A percentile compares a stretch with the other conserved stretches of the same genome.
Evolutionary conservation across 2,329 filamentous ascomycete species (phyloP).

Genomic region (Teratosphaeria gauchensis): DNA sequence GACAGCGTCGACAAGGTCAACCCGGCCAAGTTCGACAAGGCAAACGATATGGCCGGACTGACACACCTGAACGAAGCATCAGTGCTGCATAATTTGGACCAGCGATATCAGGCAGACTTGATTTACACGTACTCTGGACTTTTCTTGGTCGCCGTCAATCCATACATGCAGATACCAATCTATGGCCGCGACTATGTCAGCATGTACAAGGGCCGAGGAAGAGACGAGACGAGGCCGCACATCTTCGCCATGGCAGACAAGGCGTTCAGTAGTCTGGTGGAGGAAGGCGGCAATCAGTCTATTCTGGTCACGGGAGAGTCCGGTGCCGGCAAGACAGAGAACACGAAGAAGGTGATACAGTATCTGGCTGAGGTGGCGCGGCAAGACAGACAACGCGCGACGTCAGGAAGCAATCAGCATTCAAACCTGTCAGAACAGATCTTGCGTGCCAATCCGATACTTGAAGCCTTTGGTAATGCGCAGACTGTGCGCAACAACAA

Average conservation of each 20-base stretch:
- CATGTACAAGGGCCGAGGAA: conserved; percentile 86
- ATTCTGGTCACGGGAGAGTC: conserved; percentile 97
- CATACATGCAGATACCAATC: conserved; percentile 88
- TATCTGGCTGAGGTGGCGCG: conserved; percentile 92
- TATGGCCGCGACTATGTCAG: conserved; percentile 96
- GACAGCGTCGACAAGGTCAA: conserved; percentile 98
- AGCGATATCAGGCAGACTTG: conserved; percentile 87
- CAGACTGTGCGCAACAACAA: conserved; percentile 98
- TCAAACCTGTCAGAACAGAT: conserved; percentile 95
- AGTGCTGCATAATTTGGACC: conserved; percentile 92
- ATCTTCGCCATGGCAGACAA: conserved; percentile 97
- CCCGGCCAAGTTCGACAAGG: conserved; percentile 98
- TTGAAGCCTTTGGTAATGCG: conserved; percentile 96
- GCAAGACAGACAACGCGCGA: conserved; percentile 57
- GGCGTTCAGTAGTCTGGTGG: conserved; percentile 89
- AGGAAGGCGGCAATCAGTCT: conserved; percentile 92
- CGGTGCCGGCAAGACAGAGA: conserved; percentile 95
- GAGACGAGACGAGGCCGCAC: conserved; percentile 93
- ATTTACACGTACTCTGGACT: conserved; percentile 97
- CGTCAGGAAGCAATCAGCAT: conserved; percentile 55
- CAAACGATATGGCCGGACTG: conserved; percentile 97
- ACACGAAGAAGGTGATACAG: conserved; percentile 98
- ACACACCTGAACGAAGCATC: conserved; percentile 97
- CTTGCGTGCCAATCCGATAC: conserved; percentile 85
- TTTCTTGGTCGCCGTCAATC: conserved; percentile 94